Percentiles rank a stretch among this genome's conserved stretches.
phyloP scores from a whole-genome alignment of 768 basidiomycete genomes.

The Amanita thiersii region DNA sequence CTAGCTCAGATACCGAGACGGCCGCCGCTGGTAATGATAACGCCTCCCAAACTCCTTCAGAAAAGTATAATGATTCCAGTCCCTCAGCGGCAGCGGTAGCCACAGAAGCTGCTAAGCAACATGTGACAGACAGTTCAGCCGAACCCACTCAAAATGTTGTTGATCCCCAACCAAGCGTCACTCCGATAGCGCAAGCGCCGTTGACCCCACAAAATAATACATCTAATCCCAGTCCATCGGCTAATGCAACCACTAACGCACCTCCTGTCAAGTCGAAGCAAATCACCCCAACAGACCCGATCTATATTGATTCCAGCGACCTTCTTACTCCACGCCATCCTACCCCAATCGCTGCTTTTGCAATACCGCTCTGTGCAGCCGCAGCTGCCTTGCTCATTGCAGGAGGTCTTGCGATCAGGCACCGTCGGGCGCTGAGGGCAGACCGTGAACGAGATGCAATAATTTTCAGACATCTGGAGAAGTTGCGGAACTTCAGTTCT shows the following conservation, averaged over 20 bases:
- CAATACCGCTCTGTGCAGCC: slow-evolving; percentile 6
- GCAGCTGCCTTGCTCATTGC: slow-evolving; percentile 4
- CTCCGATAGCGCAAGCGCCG: too few species aligned
- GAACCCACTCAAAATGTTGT: too few species aligned
- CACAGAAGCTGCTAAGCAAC: too few species aligned
- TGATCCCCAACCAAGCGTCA: background rate
- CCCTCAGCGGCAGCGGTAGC: too few species aligned
- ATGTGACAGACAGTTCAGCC: too few species aligned
- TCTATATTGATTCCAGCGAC: slow-evolving; percentile 6
- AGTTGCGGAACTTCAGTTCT: background rate
- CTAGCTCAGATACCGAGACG: background rate
- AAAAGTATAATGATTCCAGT: too few species aligned
- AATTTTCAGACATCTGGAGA: background rate
- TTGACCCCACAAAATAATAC: background rate
- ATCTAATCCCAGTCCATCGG: background rate
- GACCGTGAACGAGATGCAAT: slow-evolving; percentile 1
- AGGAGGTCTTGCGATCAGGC: slow-evolving; percentile 4
- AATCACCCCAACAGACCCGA: background rate
- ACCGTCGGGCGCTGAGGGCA: background rate
- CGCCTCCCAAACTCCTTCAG: too few species aligned
- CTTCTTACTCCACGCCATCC: background rate
- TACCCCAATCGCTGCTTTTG: slow-evolving; percentile 6
- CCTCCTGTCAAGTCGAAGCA: background rate
- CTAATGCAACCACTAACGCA: background rate
- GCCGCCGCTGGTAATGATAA: background rate